Conservation (phyloP, 2,329 filamentous ascomycete species). For the Achaetomium macrosporum region DNA sequence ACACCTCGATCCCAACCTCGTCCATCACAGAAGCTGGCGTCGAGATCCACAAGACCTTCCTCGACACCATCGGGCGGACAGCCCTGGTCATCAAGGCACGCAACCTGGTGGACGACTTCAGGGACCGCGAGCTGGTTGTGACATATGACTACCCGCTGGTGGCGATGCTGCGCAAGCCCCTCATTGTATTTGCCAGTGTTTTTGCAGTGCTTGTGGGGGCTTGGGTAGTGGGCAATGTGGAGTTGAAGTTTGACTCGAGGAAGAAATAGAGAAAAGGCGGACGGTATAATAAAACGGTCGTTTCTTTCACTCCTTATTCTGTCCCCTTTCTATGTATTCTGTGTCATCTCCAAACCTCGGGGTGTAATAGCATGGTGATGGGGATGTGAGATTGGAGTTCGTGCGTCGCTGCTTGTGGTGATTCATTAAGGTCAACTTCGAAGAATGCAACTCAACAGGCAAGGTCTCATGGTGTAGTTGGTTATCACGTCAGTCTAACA, state of each 20-base stretch:
- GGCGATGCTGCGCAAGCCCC: conserved; percentile 76
- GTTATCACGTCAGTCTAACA: conserved; percentile 47
- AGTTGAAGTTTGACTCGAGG: conserved; percentile 64
- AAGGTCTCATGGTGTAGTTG: conserved; percentile 40
- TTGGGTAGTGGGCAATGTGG: conserved; percentile 71
- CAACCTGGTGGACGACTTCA: conserved; percentile 86
- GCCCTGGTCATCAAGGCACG: conserved; percentile 71
- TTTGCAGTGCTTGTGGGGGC: conserved; percentile 67
- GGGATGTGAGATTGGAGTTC: no score
- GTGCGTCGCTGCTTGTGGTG: no score
- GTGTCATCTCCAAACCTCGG: not conserved
- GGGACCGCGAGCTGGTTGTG: conserved; percentile 76
- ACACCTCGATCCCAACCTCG: conserved; percentile 62
- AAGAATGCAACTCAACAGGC: no score
- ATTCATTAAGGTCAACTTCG: no score
- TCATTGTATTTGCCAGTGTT: conserved; percentile 70
- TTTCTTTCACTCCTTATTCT: conserved; percentile 6
- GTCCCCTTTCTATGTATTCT: conserved; percentile 7
- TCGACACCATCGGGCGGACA: conserved; percentile 88
- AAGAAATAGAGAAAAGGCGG: conserved; percentile 35
- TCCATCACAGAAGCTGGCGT: conserved; percentile 53
- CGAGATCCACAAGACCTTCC: conserved; percentile 75
- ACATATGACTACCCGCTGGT: conserved; percentile 77
- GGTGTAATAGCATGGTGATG: no score
- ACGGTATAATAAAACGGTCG: conserved; percentile 10